Percentiles rank a stretch among this genome's conserved stretches.
Evolutionary conservation across 176 grass and related monocot species (phyloP).

Genomic region (Bothriochloa decipiens): DNA sequence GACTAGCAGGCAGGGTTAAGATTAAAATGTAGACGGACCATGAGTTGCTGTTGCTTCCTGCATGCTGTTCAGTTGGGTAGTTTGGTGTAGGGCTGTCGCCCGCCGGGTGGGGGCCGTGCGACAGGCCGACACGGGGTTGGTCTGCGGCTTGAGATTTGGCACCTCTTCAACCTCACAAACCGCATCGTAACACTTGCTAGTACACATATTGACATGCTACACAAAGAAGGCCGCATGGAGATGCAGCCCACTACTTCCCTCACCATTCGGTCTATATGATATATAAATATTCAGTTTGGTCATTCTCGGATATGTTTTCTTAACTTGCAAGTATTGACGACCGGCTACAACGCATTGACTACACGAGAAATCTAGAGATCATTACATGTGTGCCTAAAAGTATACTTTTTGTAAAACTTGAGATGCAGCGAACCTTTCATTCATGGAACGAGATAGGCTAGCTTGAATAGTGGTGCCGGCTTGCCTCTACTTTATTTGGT

Average conservation of each 20-base stretch:
- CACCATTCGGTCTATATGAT: not conserved
- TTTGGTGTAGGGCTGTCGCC: not conserved
- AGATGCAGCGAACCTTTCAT: too few species aligned
- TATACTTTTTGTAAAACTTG: too few species aligned
- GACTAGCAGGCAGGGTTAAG: not conserved
- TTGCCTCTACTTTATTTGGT: too few species aligned
- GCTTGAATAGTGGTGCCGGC: too few species aligned
- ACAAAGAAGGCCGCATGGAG: not conserved
- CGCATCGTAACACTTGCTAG: not conserved
- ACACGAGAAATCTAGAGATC: too few species aligned
- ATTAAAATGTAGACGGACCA: too few species aligned
- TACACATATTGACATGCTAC: too few species aligned
- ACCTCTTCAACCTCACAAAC: constrained; percentile 2
- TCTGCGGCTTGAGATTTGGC: constrained; percentile 31
- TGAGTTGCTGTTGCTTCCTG: not conserved
- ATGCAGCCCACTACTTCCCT: not conserved
- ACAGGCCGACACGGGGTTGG: constrained; percentile 27
- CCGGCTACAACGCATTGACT: too few species aligned
- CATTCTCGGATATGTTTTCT: not conserved
- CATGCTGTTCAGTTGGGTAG: not conserved
- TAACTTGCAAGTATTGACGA: not conserved
- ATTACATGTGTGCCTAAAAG: too few species aligned
- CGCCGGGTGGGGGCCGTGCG: not conserved
- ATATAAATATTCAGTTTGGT: not conserved
- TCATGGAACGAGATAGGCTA: too few species aligned